These are phyloP conservation scores for Ophiostoma montium DNA, from an alignment of 2,329 filamentous ascomycete genomes.

Conservation along the genomic window DNA sequence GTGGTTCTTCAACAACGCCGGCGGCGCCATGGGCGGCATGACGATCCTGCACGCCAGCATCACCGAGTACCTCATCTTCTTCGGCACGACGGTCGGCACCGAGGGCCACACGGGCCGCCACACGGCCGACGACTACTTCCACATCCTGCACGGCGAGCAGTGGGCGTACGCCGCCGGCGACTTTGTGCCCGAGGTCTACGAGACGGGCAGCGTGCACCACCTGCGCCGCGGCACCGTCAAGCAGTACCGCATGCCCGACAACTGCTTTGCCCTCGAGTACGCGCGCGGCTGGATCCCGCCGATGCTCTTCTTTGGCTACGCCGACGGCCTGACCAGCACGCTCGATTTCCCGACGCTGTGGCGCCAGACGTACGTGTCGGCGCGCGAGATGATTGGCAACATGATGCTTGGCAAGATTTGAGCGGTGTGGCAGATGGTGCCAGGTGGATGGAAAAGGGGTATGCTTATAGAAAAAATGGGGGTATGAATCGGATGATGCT, in stretches of 20 bases:
- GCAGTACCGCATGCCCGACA: conserved; percentile 69
- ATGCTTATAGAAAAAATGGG: no score
- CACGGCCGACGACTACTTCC: conserved; percentile 89
- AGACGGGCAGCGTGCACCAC: conserved; percentile 56
- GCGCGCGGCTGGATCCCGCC: conserved; percentile 82
- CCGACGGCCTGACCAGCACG: conserved; percentile 66
- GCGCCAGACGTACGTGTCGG: conserved; percentile 63
- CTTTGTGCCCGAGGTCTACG: conserved; percentile 57
- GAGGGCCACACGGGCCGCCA: conserved; percentile 81
- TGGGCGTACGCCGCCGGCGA: conserved; percentile 57
- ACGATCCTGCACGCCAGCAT: conserved; percentile 78
- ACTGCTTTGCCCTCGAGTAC: conserved; percentile 72
- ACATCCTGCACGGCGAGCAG: conserved; percentile 71
- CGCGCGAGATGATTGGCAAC: conserved; percentile 61
- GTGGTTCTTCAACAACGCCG: conserved; percentile 87
- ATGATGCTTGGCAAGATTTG: conserved; percentile 56
- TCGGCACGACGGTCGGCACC: conserved; percentile 69
- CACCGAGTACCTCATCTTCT: conserved; percentile 84
- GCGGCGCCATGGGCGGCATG: conserved; percentile 85
- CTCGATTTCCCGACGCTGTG: conserved; percentile 76
- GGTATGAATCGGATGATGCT: no score
- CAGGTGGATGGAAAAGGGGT: not conserved
- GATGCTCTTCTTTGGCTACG: conserved; percentile 83
- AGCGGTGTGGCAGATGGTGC: not conserved
- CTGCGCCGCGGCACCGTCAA: conserved; percentile 56